Evolutionary conservation across 257 asterid species (phyloP).

Genomic region (Henckelia pumila): DNA sequence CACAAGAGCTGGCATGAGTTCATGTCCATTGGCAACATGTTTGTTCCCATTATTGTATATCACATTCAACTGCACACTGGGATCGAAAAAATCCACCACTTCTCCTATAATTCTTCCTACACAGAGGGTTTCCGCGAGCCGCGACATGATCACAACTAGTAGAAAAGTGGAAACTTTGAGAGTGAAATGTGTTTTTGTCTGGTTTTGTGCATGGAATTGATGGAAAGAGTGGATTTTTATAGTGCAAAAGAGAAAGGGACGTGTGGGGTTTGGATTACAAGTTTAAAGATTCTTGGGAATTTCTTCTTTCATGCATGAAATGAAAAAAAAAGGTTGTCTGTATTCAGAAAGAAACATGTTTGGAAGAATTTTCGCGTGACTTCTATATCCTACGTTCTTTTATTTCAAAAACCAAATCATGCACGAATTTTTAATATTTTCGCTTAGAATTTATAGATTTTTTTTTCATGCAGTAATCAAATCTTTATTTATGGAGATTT

Average conservation of each 20-base stretch:
- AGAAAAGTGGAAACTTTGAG: background rate
- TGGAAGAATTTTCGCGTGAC: conserved; percentile 20
- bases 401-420: background rate
- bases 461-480: too few relatives aligned
- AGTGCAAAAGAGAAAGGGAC: conserved; percentile 31
- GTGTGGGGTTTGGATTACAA: conserved; percentile 32
- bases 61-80: conserved; percentile 56
- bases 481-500: background rate
- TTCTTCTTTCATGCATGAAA: conserved; percentile 30
- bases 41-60: conserved; percentile 48
- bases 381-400: background rate
- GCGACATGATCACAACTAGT: conserved; percentile 28
- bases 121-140: conserved; percentile 47
- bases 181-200: conserved; percentile 7
- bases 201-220: conserved; percentile 25
- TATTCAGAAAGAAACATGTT: conserved; percentile 28
- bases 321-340: conserved; percentile 22
- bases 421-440: too few relatives aligned
- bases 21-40: conserved; percentile 72
- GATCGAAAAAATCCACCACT: conserved; percentile 65
- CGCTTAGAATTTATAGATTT: too few relatives aligned
- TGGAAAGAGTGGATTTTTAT: conserved; percentile 37
- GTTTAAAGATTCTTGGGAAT: conserved; percentile 42
- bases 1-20: conserved; percentile 70
- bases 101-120: conserved; percentile 87